Percentiles rank a stretch among this genome's conserved stretches.
Evolutionary conservation across 768 basidiomycete genomes (phyloP).

Genomic region (Porphyrellus cyaneotinctus): DNA sequence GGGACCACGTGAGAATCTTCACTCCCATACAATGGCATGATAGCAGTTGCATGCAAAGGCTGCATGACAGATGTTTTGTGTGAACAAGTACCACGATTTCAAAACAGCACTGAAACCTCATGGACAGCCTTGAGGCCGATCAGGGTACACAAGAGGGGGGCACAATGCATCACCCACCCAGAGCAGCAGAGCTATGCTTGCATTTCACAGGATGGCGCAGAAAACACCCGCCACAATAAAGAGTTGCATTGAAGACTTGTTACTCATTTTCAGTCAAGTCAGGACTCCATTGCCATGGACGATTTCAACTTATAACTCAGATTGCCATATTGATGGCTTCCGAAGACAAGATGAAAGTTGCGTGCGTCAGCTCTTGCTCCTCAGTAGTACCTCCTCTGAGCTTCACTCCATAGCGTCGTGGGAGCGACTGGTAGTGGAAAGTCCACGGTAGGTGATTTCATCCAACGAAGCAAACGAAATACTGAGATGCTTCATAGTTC

Average conservation of each 20-base stretch:
- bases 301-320: neutral
- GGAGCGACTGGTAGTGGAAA: slow-evolving; percentile 25
- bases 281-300: neutral
- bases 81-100: neutral
- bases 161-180: slow-evolving; percentile 2
- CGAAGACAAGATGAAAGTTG: slow-evolving; percentile 15
- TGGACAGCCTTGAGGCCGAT: slow-evolving; percentile 14
- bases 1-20: neutral
- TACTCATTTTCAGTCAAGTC: neutral
- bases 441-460: slow-evolving; percentile 16
- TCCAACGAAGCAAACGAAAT: neutral
- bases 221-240: neutral
- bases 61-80: neutral
- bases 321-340: slow-evolving; percentile 7
- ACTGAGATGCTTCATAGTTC: slow-evolving; percentile 11
- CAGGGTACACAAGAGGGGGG: neutral
- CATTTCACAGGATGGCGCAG: neutral
- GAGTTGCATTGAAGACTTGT: neutral
- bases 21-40: too few species aligned
- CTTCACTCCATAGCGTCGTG: slow-evolving; percentile 15
- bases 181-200: neutral
- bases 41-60: too few species aligned
- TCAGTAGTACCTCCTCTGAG: neutral
- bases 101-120: slow-evolving; percentile 5
- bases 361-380: slow-evolving; percentile 8